Evolutionary conservation across 2,329 filamentous ascomycete genomes (phyloP).

Genomic region (Phialemonium atrogriseum): DNA sequence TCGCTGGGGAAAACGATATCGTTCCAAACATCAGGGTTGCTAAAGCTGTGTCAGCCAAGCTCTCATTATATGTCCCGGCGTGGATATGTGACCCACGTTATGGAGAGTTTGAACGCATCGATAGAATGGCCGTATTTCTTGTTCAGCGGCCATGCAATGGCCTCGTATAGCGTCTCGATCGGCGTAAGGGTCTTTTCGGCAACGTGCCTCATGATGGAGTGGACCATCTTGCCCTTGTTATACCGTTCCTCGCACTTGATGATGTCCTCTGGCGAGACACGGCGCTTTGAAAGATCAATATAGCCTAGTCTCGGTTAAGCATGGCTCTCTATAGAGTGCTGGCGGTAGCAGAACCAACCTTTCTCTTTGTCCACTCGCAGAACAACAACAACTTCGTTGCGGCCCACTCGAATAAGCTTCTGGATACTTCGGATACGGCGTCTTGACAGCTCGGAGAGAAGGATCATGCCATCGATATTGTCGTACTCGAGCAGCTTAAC

Average conservation of each 20-base stretch:
- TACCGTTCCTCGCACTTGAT: slow-evolving; percentile 98
- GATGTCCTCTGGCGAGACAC: slow-evolving; percentile 95
- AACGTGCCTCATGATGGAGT: slow-evolving; percentile 97
- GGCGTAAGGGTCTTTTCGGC: slow-evolving; percentile 92
- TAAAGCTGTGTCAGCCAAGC: slow-evolving; percentile 26
- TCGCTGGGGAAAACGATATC: slow-evolving; percentile 85
- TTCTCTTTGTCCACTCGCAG: slow-evolving; percentile 99
- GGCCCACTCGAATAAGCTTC: slow-evolving; percentile 95
- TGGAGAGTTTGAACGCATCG: slow-evolving; percentile 97
- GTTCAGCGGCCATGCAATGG: slow-evolving; percentile 94
- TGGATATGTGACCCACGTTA: slow-evolving; percentile 58
- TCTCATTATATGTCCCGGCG: neutral
- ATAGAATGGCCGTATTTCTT: slow-evolving; percentile 95
- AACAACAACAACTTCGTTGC: slow-evolving; percentile 97
- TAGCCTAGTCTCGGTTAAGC: slow-evolving; percentile 52
- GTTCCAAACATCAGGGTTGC: slow-evolving; percentile 92
- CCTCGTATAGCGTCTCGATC: slow-evolving; percentile 92
- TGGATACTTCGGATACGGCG: slow-evolving; percentile 98
- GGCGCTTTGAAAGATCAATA: slow-evolving; percentile 97
- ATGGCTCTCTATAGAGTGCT: slow-evolving; percentile 6
- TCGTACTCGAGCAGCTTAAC: slow-evolving; percentile 99
- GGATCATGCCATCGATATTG: slow-evolving; percentile 99
- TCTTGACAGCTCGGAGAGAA: slow-evolving; percentile 93
- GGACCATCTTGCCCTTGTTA: slow-evolving; percentile 99
- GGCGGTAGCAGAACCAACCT: slow-evolving; percentile 40